Conservation (phyloP, 495 filamentous ascomycete species). For the Penicillium desertorum region DNA sequence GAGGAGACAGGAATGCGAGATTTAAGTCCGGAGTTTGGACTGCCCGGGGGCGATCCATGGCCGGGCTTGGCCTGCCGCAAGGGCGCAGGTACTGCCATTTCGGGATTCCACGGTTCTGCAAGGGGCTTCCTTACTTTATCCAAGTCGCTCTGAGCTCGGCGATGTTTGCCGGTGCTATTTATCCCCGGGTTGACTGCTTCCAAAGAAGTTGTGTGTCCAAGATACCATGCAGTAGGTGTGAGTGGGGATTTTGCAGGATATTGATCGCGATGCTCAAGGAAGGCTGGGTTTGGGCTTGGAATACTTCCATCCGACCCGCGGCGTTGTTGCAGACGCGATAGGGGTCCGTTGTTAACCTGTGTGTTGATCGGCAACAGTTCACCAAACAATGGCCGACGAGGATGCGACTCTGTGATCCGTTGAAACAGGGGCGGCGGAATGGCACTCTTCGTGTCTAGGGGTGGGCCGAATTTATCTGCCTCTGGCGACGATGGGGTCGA, state of each 20-base stretch:
- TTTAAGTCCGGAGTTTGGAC: conserved; percentile 43
- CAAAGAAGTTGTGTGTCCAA: conserved; percentile 47
- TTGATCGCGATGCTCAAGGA: conserved; percentile 44
- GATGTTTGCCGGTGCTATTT: conserved; percentile 38
- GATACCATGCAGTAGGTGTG: conserved; percentile 59
- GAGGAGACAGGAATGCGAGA: conserved; percentile 60
- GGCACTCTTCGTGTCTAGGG: conserved; percentile 1
- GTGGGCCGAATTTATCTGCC: not conserved
- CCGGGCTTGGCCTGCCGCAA: conserved; percentile 32
- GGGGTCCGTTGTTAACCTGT: conserved; percentile 37
- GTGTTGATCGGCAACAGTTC: conserved; percentile 47
- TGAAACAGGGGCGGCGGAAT: conserved; percentile 27
- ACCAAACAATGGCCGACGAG: conserved; percentile 51
- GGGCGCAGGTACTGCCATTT: conserved; percentile 44
- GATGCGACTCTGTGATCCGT: conserved; percentile 21
- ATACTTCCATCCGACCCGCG: conserved; percentile 57
- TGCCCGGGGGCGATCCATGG: conserved; percentile 32
- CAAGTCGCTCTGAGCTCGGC: conserved; percentile 51
- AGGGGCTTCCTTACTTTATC: conserved; percentile 26
- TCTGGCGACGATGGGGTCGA: conserved; percentile 16
- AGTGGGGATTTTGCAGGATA: conserved; percentile 42
- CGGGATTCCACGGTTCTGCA: conserved; percentile 32
- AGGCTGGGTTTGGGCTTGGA: conserved; percentile 51
- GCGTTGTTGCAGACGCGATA: conserved; percentile 41
- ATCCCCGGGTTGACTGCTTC: conserved; percentile 44